phyloP scores from a whole-genome alignment of 2,329 filamentous ascomycete species.

The Talaromyces atroroseus region DNA sequence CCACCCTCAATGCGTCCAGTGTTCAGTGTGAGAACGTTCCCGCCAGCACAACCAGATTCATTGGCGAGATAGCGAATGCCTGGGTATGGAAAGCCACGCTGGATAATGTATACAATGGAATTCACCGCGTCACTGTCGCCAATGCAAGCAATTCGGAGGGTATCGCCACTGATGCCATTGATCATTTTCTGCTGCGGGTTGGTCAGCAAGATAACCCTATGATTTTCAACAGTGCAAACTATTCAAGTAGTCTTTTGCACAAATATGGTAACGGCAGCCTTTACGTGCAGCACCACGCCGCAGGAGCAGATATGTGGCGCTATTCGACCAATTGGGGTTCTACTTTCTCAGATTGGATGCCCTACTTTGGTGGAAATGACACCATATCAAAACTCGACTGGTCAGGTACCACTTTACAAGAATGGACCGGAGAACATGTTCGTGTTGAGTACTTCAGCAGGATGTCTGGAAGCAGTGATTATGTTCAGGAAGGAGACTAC shows the following conservation, averaged over 20 bases:
- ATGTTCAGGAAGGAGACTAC: constrained; percentile 56
- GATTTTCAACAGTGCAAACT: constrained; percentile 56
- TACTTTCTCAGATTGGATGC: constrained; percentile 54
- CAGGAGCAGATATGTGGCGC: constrained; percentile 58
- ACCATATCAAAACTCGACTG: constrained; percentile 48
- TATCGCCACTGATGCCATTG: constrained; percentile 47
- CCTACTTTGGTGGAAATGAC: constrained; percentile 50
- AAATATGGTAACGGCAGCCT: constrained; percentile 39
- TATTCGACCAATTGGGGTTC: constrained; percentile 59
- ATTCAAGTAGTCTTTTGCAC: constrained; percentile 50
- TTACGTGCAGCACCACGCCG: constrained; percentile 53
- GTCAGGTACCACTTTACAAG: constrained; percentile 54
- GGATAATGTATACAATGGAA: constrained; percentile 54
- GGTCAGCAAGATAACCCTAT: constrained; percentile 56
- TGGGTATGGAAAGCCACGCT: constrained; percentile 53
- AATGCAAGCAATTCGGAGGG: constrained; percentile 46
- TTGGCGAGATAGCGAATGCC: constrained; percentile 49
- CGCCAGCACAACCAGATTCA: constrained; percentile 30
- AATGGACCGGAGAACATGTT: constrained; percentile 58
- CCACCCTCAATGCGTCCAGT: constrained; percentile 41
- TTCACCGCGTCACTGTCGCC: constrained; percentile 54
- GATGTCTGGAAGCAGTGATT: constrained; percentile 54
- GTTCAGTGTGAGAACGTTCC: constrained; percentile 43
- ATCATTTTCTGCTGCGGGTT: constrained; percentile 58
- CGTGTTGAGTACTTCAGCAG: constrained; percentile 60